Conservation (phyloP, 345 rosid genomes). For the Diplotaxis tenuifolia region DNA sequence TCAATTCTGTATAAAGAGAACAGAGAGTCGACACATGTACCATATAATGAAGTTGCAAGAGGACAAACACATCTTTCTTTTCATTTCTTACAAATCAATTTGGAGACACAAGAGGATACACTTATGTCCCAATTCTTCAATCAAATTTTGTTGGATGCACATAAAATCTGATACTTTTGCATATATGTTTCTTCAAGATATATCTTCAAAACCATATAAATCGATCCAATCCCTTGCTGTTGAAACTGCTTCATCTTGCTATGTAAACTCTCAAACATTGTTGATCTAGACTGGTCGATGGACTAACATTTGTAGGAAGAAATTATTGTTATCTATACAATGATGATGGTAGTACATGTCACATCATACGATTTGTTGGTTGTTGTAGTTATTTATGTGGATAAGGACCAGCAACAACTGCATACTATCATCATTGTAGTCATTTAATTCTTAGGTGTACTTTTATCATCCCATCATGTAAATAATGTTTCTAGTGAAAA, state of each 20-base stretch:
- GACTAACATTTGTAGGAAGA: background rate
- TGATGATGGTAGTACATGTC: background rate
- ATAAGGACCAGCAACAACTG: constrained; percentile 13
- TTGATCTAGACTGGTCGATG: background rate
- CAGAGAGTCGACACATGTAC: constrained; percentile 17
- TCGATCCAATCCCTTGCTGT: no score
- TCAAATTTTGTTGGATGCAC: constrained; percentile 12
- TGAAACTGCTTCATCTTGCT: constrained; percentile 81
- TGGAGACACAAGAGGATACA: background rate
- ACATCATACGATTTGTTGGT: constrained; percentile 16
- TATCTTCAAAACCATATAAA: background rate
- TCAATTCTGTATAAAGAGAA: constrained; percentile 1
- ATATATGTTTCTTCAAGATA: background rate
- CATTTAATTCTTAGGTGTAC: background rate
- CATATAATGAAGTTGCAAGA: constrained; percentile 8
- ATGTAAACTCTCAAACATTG: background rate
- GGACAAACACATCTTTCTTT: background rate
- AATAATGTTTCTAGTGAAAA: background rate
- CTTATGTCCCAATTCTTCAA: constrained; percentile 8
- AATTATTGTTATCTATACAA: background rate
- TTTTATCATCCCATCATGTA: constrained; percentile 1
- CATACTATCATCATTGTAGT: background rate
- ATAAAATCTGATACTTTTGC: background rate
- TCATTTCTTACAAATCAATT: background rate
- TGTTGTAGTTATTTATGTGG: constrained; percentile 29